Evolutionary conservation across 139 green algal genomes (phyloP).

Genomic region (Chlamydomonas incerta): DNA sequence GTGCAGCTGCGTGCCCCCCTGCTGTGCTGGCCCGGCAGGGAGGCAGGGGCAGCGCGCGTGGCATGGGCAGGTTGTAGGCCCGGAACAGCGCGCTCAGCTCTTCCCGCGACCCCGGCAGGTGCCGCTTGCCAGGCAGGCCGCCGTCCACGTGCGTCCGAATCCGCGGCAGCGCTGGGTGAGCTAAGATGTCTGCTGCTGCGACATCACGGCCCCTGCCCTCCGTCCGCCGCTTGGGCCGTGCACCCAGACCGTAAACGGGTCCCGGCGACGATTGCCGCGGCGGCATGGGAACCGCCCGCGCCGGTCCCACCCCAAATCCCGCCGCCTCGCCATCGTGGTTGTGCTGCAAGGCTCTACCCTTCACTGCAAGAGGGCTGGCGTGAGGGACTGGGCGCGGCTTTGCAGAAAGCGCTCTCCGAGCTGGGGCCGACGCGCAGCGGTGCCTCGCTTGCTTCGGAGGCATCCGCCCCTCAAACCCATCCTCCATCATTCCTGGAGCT

Average conservation of each 20-base stretch:
- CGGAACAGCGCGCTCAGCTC: not conserved
- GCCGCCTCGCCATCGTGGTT: too few relatives aligned
- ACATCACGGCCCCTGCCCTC: too few relatives aligned
- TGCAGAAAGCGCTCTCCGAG: not conserved
- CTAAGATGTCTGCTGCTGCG: too few relatives aligned
- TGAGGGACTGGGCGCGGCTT: not conserved
- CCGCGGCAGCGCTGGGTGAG: not conserved
- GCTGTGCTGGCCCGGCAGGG: not conserved
- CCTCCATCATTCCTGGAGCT: too few relatives aligned
- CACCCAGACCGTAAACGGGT: not conserved
- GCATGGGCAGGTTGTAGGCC: not conserved
- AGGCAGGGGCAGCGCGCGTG: not conserved
- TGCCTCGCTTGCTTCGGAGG: not conserved
- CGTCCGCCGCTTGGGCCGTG: not conserved
- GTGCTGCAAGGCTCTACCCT: not conserved
- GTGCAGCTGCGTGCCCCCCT: not conserved
- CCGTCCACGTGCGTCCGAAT: not conserved
- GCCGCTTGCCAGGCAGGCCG: not conserved
- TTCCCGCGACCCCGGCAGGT: not conserved
- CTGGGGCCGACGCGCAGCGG: not conserved
- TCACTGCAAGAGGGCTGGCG: conserved; percentile 1
- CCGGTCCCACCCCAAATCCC: not conserved
- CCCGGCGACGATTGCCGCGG: not conserved
- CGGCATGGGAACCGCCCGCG: too few relatives aligned
- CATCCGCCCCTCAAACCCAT: too few relatives aligned